These are phyloP conservation scores for Suillus cothurnatus DNA, from an alignment of 768 basidiomycete species.

Conservation along the genomic window DNA sequence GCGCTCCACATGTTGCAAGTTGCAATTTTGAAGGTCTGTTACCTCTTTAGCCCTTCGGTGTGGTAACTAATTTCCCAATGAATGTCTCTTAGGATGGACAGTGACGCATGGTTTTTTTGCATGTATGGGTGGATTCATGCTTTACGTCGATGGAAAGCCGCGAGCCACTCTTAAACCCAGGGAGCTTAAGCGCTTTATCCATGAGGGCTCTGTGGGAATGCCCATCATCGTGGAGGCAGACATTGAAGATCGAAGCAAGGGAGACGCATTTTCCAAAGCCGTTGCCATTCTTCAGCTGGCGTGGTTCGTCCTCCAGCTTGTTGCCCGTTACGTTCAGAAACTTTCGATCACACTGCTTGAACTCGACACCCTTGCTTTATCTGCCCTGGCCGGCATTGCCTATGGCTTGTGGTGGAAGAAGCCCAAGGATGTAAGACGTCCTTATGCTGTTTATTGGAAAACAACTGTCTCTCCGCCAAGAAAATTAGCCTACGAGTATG, in stretches of 20 bases:
- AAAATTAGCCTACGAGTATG: not conserved
- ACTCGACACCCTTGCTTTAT: constrained; percentile 43
- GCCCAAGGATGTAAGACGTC: constrained; percentile 35
- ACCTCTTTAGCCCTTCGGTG: too few relatives aligned
- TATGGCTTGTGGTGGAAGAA: constrained; percentile 44
- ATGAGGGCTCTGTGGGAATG: not conserved
- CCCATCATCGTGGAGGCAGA: constrained; percentile 14
- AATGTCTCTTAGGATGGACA: constrained; percentile 2
- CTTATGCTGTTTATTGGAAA: constrained; percentile 2
- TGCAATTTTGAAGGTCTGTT: not conserved
- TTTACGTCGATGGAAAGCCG: constrained; percentile 1
- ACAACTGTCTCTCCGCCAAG: not conserved
- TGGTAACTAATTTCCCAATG: too few relatives aligned
- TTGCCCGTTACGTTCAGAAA: constrained; percentile 22
- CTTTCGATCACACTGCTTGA: constrained; percentile 52
- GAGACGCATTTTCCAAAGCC: constrained; percentile 36
- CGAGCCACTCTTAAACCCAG: constrained; percentile 2
- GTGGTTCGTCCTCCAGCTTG: constrained; percentile 39
- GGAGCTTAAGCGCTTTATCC: not conserved
- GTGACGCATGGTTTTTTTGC: constrained; percentile 20
- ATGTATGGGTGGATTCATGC: constrained; percentile 26
- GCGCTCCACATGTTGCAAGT: not conserved
- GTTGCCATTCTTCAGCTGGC: constrained; percentile 37
- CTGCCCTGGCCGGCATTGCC: constrained; percentile 30
- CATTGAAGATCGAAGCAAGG: constrained; percentile 11